phyloP scores from a whole-genome alignment of 306 rosid genomes.

The Cicer cuneatum region DNA sequence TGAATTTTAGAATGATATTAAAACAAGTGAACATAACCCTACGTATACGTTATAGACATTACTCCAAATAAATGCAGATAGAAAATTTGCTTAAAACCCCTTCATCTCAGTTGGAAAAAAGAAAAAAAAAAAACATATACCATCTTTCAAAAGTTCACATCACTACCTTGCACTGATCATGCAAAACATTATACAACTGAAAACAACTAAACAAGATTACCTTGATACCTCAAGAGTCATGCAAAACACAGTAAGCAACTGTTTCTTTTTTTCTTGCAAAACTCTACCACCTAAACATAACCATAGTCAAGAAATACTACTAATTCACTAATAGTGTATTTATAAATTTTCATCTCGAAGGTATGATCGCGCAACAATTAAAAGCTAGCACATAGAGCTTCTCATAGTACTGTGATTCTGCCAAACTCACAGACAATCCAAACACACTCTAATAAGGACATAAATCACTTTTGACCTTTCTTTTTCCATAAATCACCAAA shows the following conservation, averaged over 20 bases:
- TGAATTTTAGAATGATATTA: background rate
- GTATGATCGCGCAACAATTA: no score
- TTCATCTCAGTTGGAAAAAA: slow-evolving; percentile 4
- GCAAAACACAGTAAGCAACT: slow-evolving; percentile 62
- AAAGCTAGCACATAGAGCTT: no score
- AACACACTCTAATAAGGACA: background rate
- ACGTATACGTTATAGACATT: background rate
- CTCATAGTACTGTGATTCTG: background rate
- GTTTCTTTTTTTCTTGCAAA: background rate
- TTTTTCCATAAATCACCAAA: slow-evolving; percentile 88
- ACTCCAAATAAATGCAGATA: background rate
- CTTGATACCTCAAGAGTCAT: slow-evolving; percentile 37
- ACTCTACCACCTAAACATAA: slow-evolving; percentile 38
- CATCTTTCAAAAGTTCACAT: slow-evolving; percentile 40
- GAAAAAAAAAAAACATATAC: slow-evolving; percentile 26
- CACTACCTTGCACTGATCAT: slow-evolving; percentile 41
- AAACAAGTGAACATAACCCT: background rate
- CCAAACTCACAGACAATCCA: background rate
- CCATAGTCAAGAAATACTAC: slow-evolving; percentile 31
- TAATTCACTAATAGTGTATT: background rate
- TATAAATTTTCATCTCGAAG: no score
- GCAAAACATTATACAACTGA: slow-evolving; percentile 43
- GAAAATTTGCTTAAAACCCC: slow-evolving; percentile 37
- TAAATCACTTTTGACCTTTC: slow-evolving; percentile 67
- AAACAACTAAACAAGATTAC: slow-evolving; percentile 41